Percentiles rank a stretch among this genome's conserved stretches.
Conservation (phyloP, 2,329 filamentous ascomycete genomes). For the Pseudogymnoascus sp. region DNA sequence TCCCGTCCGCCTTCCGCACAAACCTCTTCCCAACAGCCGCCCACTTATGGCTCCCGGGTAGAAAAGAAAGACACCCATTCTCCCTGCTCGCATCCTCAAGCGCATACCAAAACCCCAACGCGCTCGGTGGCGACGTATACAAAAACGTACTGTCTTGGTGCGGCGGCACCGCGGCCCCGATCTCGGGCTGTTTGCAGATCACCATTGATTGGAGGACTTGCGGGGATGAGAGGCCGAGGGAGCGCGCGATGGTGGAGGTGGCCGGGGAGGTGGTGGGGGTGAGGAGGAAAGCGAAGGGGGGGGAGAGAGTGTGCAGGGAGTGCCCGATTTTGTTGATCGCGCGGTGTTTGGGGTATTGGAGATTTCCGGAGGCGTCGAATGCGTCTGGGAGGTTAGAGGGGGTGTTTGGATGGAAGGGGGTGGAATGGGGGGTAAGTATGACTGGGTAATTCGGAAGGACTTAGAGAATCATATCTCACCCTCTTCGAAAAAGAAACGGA, state of each 20-base stretch:
- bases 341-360: slow-evolving; percentile 69
- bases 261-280: slow-evolving; percentile 30
- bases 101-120: slow-evolving; percentile 96
- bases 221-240: slow-evolving; percentile 40
- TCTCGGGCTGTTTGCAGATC: slow-evolving; percentile 96
- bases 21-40: slow-evolving; percentile 65
- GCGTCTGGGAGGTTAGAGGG: slow-evolving; percentile 47
- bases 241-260: slow-evolving; percentile 35
- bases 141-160: slow-evolving; percentile 92
- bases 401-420: background rate
- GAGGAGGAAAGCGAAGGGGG: slow-evolving; percentile 53
- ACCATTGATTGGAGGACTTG: slow-evolving; percentile 82
- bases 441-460: background rate
- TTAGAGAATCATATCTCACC: slow-evolving; percentile 26
- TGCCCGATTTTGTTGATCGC: slow-evolving; percentile 90
- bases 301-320: slow-evolving; percentile 60
- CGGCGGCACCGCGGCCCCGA: slow-evolving; percentile 80
- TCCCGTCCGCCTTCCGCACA: slow-evolving; percentile 49
- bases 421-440: background rate
- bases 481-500: slow-evolving; percentile 96
- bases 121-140: slow-evolving; percentile 80
- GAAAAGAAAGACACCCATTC: slow-evolving; percentile 86
- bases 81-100: slow-evolving; percentile 79
- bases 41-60: slow-evolving; percentile 70
- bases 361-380: slow-evolving; percentile 54